These are phyloP conservation scores for Phycomyces blakesleeanus DNA, from an alignment of 192 early-diverging fungal genomes.

Conservation along the genomic window DNA sequence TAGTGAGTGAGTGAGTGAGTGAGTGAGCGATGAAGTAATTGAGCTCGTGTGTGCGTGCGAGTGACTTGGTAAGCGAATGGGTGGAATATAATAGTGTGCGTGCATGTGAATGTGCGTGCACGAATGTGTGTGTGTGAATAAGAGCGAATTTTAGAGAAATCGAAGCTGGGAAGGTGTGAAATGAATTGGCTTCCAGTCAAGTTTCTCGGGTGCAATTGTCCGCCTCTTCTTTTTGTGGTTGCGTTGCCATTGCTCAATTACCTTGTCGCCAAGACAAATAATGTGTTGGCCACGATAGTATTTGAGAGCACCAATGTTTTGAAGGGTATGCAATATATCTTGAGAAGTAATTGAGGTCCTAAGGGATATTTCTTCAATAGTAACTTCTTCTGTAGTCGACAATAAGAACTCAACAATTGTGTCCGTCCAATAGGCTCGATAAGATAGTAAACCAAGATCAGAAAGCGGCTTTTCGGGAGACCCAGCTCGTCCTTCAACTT, in stretches of 20 bases:
- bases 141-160: constrained; percentile 50
- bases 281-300: constrained; percentile 90
- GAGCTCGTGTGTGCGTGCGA: too few species aligned
- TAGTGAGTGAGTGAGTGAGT: too few species aligned
- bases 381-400: constrained; percentile 65
- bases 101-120: not conserved
- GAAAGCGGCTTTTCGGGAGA: constrained; percentile 98
- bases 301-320: constrained; percentile 83
- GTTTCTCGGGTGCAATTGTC: constrained; percentile 72
- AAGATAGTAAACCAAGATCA: constrained; percentile 90
- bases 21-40: too few species aligned
- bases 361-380: constrained; percentile 85
- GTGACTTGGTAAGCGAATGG: too few species aligned
- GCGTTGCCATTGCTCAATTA: constrained; percentile 77
- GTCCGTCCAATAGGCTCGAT: constrained; percentile 95
- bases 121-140: not conserved
- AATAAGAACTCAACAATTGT: constrained; percentile 76
- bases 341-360: constrained; percentile 81
- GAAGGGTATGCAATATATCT: constrained; percentile 90
- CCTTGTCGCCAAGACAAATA: constrained; percentile 83
- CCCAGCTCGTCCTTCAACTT: constrained; percentile 88
- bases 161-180: constrained; percentile 74
- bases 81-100: not conserved
- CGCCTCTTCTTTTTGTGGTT: constrained; percentile 69
- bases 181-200: constrained; percentile 79